Conservation (phyloP, 2,329 filamentous ascomycete species). For the Talaromyces rugulosus region DNA sequence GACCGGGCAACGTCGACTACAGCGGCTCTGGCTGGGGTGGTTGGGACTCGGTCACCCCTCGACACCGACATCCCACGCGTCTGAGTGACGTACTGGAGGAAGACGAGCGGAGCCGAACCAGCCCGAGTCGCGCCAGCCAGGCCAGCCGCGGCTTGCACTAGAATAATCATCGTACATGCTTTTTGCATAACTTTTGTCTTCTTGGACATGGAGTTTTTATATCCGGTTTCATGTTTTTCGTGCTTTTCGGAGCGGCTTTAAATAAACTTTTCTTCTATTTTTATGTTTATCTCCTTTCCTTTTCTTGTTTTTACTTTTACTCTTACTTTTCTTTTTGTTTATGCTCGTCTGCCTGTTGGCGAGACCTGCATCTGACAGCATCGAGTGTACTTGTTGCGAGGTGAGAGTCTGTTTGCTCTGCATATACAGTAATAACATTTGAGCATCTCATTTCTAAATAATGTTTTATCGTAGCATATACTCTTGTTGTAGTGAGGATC, state of each 20-base stretch:
- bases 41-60: conserved; percentile 69
- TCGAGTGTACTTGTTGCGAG: background rate
- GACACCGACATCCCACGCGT: conserved; percentile 81
- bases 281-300: background rate
- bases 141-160: conserved; percentile 35
- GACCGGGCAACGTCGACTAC: conserved; percentile 55
- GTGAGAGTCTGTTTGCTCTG: background rate
- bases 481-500: background rate
- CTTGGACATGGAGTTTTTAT: background rate
- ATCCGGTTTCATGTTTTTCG: background rate
- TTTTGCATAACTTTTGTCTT: background rate
- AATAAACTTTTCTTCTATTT: conserved; percentile 1
- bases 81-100: conserved; percentile 86
- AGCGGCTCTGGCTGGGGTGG: conserved; percentile 63
- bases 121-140: conserved; percentile 54
- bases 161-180: conserved; percentile 11
- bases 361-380: background rate
- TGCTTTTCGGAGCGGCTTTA: background rate
- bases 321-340: background rate
- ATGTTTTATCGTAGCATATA: background rate
- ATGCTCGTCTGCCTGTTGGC: background rate
- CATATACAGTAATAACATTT: background rate
- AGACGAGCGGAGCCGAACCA: conserved; percentile 70
- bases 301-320: background rate
- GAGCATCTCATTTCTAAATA: background rate